A percentile compares a stretch with the other conserved stretches of the same genome.
phyloP scores from a whole-genome alignment of 108 stramenopile species.

The Pseudonitzschia delicatissima region DNA sequence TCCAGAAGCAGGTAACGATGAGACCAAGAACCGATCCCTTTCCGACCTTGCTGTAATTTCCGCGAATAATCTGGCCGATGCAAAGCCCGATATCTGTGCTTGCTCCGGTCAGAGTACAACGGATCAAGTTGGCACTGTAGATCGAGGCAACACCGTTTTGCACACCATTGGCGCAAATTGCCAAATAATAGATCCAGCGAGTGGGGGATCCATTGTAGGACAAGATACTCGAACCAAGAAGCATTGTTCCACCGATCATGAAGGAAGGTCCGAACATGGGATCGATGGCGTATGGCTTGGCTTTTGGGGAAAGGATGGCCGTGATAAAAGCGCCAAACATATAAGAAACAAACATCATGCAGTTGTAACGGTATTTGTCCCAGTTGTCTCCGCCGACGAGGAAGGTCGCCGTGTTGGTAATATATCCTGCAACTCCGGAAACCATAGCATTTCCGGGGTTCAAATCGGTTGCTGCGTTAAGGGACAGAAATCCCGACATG shows the following conservation, averaged over 20 bases:
- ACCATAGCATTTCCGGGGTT: constrained; percentile 1
- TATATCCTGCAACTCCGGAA: constrained; percentile 35
- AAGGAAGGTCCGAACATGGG: constrained; percentile 49
- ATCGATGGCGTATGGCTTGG: constrained; percentile 37
- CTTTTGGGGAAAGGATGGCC: constrained; percentile 30
- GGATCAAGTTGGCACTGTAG: constrained; percentile 43
- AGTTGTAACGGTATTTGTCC: constrained; percentile 16
- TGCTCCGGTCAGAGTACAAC: constrained; percentile 37
- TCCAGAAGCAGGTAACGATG: constrained; percentile 22
- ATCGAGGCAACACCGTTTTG: constrained; percentile 51
- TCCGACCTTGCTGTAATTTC: constrained; percentile 19
- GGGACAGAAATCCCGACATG: background rate
- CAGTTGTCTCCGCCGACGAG: constrained; percentile 14
- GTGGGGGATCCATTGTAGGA: background rate
- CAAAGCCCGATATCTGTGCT: constrained; percentile 45
- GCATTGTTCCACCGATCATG: constrained; percentile 28
- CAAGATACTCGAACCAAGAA: constrained; percentile 23
- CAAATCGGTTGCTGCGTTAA: background rate
- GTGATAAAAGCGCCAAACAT: constrained; percentile 29
- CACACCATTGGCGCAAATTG: constrained; percentile 38
- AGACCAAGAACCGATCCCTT: constrained; percentile 26
- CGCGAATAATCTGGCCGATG: constrained; percentile 35
- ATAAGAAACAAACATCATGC: constrained; percentile 30
- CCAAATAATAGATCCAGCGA: constrained; percentile 28
- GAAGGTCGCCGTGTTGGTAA: constrained; percentile 23